Evolutionary conservation across 2,329 filamentous ascomycete species (phyloP).

Genomic region (Fusarium bactridioides): DNA sequence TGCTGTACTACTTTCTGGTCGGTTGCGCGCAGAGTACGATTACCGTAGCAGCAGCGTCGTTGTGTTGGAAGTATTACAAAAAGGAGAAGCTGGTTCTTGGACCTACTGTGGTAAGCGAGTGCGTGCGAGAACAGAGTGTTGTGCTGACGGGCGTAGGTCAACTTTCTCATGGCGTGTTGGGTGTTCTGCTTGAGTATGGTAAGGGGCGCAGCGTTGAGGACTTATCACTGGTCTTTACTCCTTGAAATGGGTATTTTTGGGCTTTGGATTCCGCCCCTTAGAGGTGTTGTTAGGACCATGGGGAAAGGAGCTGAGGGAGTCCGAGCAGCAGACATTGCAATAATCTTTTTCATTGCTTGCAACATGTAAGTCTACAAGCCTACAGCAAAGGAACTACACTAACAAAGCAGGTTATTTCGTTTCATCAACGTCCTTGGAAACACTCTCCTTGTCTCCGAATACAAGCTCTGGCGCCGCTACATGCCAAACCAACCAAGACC

Average conservation of each 20-base stretch:
- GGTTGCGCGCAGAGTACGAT: conserved; percentile 50
- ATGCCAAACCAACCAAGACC: conserved; percentile 41
- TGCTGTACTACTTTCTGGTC: conserved; percentile 49
- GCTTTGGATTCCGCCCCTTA: conserved; percentile 40
- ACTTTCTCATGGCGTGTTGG: conserved; percentile 49
- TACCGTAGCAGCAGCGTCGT: conserved; percentile 46
- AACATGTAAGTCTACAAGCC: conserved; percentile 48
- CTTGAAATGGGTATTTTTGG: conserved; percentile 44
- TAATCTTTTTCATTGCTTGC: conserved; percentile 46
- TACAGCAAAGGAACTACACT: neutral
- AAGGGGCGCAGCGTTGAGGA: conserved; percentile 47
- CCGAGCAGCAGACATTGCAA: conserved; percentile 39
- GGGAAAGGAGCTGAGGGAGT: neutral
- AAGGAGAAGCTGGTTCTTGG: conserved; percentile 43
- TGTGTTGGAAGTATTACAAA: conserved; percentile 51
- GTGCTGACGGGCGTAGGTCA: conserved; percentile 39
- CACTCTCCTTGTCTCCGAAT: conserved; percentile 48
- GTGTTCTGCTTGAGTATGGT: conserved; percentile 47
- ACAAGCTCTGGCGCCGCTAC: conserved; percentile 49
- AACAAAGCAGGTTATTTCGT: conserved; percentile 46
- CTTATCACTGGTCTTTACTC: conserved; percentile 50
- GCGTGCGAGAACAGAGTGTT: fast-evolving
- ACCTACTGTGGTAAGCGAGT: conserved; percentile 46
- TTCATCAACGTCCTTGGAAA: conserved; percentile 51
- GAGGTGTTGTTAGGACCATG: conserved; percentile 37